Percentiles rank a stretch among this genome's conserved stretches.
Conservation (phyloP, 1,284 basidiomycete species). For the Mycena sp. region DNA sequence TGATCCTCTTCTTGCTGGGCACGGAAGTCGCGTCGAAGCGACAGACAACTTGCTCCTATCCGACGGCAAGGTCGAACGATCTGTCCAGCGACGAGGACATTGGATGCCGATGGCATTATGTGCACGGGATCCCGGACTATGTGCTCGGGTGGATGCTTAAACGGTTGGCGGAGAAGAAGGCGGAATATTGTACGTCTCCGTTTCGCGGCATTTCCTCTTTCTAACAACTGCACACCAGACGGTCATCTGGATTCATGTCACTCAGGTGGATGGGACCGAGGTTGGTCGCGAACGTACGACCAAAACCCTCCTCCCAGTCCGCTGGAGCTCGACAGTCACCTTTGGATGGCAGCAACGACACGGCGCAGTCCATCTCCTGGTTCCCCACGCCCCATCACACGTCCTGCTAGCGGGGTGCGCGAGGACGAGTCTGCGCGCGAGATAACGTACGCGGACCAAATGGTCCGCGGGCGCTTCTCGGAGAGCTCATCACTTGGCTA, state of each 20-base stretch:
- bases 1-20: constrained; percentile 50
- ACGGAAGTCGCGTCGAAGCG: constrained; percentile 41
- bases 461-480: constrained; percentile 11
- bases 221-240: too few species aligned
- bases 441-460: not conserved
- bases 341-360: not conserved
- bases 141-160: constrained; percentile 33
- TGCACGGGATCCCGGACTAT: constrained; percentile 45
- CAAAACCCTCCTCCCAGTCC: not conserved
- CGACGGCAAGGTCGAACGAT: constrained; percentile 39
- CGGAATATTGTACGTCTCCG: constrained; percentile 47
- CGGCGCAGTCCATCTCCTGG: not conserved
- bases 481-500: constrained; percentile 2
- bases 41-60: constrained; percentile 41
- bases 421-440: constrained; percentile 12
- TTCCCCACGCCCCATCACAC: not conserved
- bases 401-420: constrained; percentile 20
- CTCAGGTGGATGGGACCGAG: not conserved
- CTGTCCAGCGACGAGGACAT: constrained; percentile 32
- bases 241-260: too few species aligned
- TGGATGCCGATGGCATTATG: constrained; percentile 10
- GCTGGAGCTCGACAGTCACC: constrained; percentile 9
- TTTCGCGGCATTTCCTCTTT: not conserved
- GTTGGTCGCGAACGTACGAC: not conserved
- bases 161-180: constrained; percentile 41